These are phyloP conservation scores for Paramecium sexaurelia DNA, from an alignment of 73 alveolate species.

Conservation along the genomic window DNA sequence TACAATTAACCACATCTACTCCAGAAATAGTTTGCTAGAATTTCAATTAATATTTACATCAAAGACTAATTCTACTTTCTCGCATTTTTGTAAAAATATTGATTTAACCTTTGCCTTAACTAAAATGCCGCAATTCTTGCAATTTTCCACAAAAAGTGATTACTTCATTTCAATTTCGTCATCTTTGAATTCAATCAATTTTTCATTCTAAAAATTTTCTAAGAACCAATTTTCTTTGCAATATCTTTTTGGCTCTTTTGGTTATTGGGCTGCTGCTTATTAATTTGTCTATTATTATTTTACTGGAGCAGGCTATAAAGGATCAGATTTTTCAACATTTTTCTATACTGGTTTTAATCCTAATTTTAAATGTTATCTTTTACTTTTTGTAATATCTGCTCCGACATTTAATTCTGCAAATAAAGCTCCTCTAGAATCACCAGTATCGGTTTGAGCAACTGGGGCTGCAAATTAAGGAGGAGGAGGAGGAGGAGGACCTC, in stretches of 20 bases:
- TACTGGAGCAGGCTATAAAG: not conserved
- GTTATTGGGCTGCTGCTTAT: not conserved
- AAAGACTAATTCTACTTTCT: conserved; percentile 9
- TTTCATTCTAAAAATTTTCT: conserved; percentile 16
- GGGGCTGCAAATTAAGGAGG: conserved; percentile 30
- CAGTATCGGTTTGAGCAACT: not conserved
- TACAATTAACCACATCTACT: not conserved
- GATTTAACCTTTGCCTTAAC: conserved; percentile 24
- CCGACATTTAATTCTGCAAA: conserved; percentile 40
- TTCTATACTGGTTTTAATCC: conserved; percentile 25
- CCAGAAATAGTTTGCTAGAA: conserved; percentile 22
- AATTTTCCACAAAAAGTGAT: conserved; percentile 34
- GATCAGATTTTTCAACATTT: not conserved
- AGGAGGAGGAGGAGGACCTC: conserved; percentile 33
- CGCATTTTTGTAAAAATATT: conserved; percentile 24
- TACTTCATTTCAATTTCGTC: conserved; percentile 54
- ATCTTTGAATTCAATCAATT: conserved; percentile 42
- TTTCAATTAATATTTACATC: not conserved
- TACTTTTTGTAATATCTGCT: conserved; percentile 45
- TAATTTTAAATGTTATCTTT: not conserved
- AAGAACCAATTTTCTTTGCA: conserved; percentile 43
- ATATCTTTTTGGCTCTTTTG: conserved; percentile 22
- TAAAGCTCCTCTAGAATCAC: not conserved
- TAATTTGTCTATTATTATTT: not conserved
- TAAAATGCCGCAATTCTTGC: conserved; percentile 25